Percentiles rank a stretch among this genome's conserved stretches.
Evolutionary conservation across 2,329 filamentous ascomycete genomes (phyloP).

Genomic region (Tolypocladium inflatum): DNA sequence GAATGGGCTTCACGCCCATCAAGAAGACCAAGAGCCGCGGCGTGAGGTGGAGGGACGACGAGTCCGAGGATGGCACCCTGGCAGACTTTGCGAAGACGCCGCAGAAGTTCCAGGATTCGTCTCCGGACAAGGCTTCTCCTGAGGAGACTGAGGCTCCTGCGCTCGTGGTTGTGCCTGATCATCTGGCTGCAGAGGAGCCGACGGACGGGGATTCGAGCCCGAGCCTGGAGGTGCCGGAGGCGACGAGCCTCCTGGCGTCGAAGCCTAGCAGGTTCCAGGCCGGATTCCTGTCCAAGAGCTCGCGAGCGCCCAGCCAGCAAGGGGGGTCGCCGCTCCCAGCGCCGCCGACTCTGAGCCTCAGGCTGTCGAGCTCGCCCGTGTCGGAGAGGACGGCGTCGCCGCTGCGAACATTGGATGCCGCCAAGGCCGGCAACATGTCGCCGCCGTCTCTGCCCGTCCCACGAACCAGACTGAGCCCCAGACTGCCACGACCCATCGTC

Average conservation of each 20-base stretch:
- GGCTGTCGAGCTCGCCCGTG: slow-evolving; percentile 32
- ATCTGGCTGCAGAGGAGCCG: slow-evolving; percentile 10
- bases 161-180: slow-evolving; percentile 5
- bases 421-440: slow-evolving; percentile 40
- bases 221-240: slow-evolving; percentile 45
- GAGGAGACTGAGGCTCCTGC: not conserved
- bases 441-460: slow-evolving; percentile 26
- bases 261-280: slow-evolving; percentile 77
- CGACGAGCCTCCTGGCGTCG: slow-evolving; percentile 16
- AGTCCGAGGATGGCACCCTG: slow-evolving; percentile 68
- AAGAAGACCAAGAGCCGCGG: slow-evolving; percentile 69
- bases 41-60: slow-evolving; percentile 91
- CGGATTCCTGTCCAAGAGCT: slow-evolving; percentile 64
- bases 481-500: slow-evolving; percentile 19
- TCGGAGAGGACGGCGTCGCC: slow-evolving; percentile 29
- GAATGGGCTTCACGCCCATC: slow-evolving; percentile 70
- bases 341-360: slow-evolving; percentile 46
- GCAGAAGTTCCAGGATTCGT: slow-evolving; percentile 44
- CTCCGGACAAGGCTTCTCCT: not conserved
- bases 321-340: slow-evolving; percentile 54
- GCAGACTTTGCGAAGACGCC: slow-evolving; percentile 91
- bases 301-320: slow-evolving; percentile 26
- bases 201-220: slow-evolving; percentile 43
- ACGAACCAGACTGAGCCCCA: slow-evolving; percentile 9
- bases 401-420: slow-evolving; percentile 39